Conservation (phyloP, 495 filamentous ascomycete species). For the Gamarada debralockiae region DNA sequence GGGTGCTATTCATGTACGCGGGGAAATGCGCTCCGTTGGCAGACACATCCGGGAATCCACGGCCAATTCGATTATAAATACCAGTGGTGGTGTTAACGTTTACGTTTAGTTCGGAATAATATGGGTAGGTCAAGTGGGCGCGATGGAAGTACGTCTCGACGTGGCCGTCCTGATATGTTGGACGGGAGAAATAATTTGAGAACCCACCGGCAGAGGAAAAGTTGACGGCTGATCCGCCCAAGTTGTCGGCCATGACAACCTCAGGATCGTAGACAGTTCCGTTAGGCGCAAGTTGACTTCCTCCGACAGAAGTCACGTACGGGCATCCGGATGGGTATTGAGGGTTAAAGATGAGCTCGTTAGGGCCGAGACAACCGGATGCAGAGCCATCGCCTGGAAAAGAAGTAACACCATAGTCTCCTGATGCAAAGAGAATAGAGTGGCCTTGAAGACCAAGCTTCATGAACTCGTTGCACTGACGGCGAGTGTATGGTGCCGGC, state of each 20-base stretch:
- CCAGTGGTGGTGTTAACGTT: constrained; percentile 36
- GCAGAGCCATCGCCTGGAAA: constrained; percentile 7
- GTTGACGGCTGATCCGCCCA: constrained; percentile 19
- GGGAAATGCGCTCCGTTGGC: constrained; percentile 58
- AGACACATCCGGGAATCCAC: constrained; percentile 63
- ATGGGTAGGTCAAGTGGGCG: constrained; percentile 35
- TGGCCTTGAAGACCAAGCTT: constrained; percentile 40
- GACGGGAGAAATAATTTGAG: constrained; percentile 32
- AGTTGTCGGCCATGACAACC: constrained; percentile 9
- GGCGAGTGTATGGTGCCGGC: constrained; percentile 46
- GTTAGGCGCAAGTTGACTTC: constrained; percentile 16
- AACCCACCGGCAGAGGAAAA: constrained; percentile 38
- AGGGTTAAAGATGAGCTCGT: constrained; percentile 38
- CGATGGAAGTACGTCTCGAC: constrained; percentile 23
- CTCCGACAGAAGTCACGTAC: constrained; percentile 42
- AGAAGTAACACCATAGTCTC: constrained; percentile 32
- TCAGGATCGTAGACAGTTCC: constrained; percentile 27
- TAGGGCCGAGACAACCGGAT: neutral
- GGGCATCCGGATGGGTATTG: constrained; percentile 32
- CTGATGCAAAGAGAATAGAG: constrained; percentile 33
- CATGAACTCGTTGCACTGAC: constrained; percentile 51
- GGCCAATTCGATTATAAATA: constrained; percentile 21
- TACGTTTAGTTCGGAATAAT: constrained; percentile 23
- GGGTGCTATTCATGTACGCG: constrained; percentile 40
- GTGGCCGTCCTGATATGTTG: constrained; percentile 43